Evolutionary conservation across 2,329 filamentous ascomycete genomes (phyloP).

Genomic region (Clonostachys chloroleuca): DNA sequence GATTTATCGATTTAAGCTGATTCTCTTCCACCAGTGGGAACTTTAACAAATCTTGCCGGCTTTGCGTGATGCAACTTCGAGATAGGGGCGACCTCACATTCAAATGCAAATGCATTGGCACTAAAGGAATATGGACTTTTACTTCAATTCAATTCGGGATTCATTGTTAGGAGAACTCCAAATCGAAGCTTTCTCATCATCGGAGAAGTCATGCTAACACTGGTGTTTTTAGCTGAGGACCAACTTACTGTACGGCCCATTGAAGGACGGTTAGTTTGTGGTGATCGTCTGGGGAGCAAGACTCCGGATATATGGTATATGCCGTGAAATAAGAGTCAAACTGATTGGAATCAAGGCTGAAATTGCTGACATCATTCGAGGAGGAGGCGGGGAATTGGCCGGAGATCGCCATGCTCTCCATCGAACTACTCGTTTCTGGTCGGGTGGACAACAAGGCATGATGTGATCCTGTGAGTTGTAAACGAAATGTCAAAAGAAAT

Average conservation of each 20-base stretch:
- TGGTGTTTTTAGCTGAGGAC: conserved; percentile 4
- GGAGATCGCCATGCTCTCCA: too few relatives aligned
- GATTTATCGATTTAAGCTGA: neutral
- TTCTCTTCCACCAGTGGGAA: conserved; percentile 6
- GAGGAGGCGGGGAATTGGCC: too few relatives aligned
- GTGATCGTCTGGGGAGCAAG: conserved; percentile 8
- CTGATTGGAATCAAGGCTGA: neutral
- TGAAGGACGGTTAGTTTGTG: conserved; percentile 11
- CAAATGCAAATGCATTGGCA: conserved; percentile 10
- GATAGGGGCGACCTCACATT: conserved; percentile 3
- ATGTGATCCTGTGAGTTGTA: too few relatives aligned
- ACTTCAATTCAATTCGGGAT: conserved; percentile 8
- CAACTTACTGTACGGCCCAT: conserved; percentile 6
- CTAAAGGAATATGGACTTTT: conserved; percentile 1
- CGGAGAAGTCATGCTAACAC: neutral
- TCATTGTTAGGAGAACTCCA: conserved; percentile 2
- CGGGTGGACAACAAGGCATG: too few relatives aligned
- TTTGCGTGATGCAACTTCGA: conserved; percentile 7
- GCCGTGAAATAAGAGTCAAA: too few relatives aligned
- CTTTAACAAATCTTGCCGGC: conserved; percentile 12
- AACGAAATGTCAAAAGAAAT: too few relatives aligned
- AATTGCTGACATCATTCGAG: neutral
- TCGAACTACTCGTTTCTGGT: too few relatives aligned
- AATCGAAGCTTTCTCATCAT: neutral
- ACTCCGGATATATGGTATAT: neutral